phyloP scores from a whole-genome alignment of 768 basidiomycete species.

The Boletus huronensis region DNA sequence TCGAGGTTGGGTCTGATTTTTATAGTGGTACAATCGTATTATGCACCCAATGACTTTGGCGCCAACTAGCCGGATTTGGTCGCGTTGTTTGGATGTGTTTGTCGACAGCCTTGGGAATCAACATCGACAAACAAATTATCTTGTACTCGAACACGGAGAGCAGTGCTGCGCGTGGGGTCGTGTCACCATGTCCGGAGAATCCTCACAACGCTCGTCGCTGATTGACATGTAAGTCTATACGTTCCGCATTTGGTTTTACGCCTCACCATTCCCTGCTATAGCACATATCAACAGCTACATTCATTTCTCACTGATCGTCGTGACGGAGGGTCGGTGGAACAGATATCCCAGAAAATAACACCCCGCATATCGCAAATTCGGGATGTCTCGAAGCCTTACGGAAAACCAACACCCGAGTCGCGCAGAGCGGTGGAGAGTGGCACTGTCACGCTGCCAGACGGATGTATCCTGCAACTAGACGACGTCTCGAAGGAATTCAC shows the following conservation, averaged over 20 bases:
- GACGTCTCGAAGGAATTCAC: constrained; percentile 68
- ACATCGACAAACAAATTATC: constrained; percentile 23
- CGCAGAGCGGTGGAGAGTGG: constrained; percentile 64
- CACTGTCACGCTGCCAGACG: constrained; percentile 65
- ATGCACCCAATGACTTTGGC: neutral
- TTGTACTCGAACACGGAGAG: constrained; percentile 4
- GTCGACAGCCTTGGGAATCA: constrained; percentile 22
- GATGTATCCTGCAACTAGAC: constrained; percentile 58
- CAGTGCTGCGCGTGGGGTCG: neutral
- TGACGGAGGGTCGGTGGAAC: constrained; percentile 56
- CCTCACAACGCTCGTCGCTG: constrained; percentile 62
- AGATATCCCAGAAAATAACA: constrained; percentile 55
- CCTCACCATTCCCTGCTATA: constrained; percentile 23
- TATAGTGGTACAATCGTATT: neutral
- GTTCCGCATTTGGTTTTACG: neutral
- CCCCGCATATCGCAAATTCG: constrained; percentile 56
- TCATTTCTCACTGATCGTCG: constrained; percentile 53
- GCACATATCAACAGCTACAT: constrained; percentile 66
- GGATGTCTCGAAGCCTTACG: constrained; percentile 61
- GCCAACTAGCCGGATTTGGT: too few species aligned
- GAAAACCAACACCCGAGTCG: constrained; percentile 64
- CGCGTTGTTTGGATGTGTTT: constrained; percentile 20
- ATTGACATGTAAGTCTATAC: constrained; percentile 54
- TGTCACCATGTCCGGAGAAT: constrained; percentile 40
- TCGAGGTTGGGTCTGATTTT: constrained; percentile 54